These are phyloP conservation scores for Diplodia intermedia DNA, from an alignment of 2,329 filamentous ascomycete genomes.

Conservation along the genomic window DNA sequence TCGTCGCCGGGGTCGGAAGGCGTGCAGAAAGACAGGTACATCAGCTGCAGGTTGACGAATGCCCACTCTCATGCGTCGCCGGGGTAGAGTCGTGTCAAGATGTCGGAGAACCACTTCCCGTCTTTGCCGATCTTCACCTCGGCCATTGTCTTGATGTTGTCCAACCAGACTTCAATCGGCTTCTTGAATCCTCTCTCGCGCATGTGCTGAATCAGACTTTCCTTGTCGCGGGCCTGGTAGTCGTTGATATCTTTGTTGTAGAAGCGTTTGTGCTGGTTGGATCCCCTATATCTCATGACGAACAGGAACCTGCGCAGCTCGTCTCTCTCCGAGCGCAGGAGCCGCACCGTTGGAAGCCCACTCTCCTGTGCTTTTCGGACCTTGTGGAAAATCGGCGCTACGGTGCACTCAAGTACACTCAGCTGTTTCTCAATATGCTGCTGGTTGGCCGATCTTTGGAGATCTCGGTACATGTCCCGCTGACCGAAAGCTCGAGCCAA, in stretches of 20 bases:
- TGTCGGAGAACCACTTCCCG: conserved; percentile 39
- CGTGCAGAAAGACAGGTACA: conserved; percentile 44
- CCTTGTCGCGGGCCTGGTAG: conserved; percentile 45
- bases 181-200: conserved; percentile 38
- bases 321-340: conserved; percentile 47
- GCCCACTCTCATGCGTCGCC: conserved; percentile 45
- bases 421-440: conserved; percentile 42
- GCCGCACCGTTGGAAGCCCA: conserved; percentile 37
- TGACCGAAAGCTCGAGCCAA: conserved; percentile 41
- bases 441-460: conserved; percentile 35
- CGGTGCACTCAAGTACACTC: conserved; percentile 39
- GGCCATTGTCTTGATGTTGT: conserved; percentile 44
- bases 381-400: conserved; percentile 36
- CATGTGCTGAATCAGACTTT: conserved; percentile 44
- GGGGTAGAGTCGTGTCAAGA: conserved; percentile 40
- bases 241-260: conserved; percentile 40
- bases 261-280: conserved; percentile 47
- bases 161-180: conserved; percentile 47
- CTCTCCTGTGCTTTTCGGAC: conserved; percentile 37
- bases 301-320: conserved; percentile 56
- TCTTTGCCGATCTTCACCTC: conserved; percentile 43
- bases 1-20: conserved; percentile 40
- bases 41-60: conserved; percentile 38
- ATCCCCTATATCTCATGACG: conserved; percentile 55
- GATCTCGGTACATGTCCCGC: conserved; percentile 44